Evolutionary conservation across 2,329 filamentous ascomycete species (phyloP), one percentile per base, ranked within the genome.

Genomic region (Claviceps sp.): DNA sequence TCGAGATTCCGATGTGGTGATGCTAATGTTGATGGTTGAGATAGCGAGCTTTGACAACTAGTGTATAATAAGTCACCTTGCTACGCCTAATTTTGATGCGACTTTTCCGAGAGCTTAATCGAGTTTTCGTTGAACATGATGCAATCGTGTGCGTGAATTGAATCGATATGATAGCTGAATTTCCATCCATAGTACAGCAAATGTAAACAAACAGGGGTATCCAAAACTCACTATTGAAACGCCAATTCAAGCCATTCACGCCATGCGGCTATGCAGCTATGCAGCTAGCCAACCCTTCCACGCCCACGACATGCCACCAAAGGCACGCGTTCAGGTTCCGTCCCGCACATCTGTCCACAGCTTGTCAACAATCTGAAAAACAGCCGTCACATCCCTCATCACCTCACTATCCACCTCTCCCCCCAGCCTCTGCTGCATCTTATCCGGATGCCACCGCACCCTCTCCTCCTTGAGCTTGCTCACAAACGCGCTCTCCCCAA

Each of bases 371-470:
- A 89, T 82, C 69, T 97, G 91, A 62, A 97, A 98, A 9, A 95
- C 84, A 6, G 86, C 85, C 11, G 91, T 98, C 43, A 96, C 86
- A 51, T 82, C 77, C 62, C 80, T 81, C 76, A 95, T 83, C 3
- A 86, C 80, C 3, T 76, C 76, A 24, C 81, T 75, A 47, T 90
- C 84, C 48, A 95, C 80, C 54, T 79, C 71, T 0, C 78, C 81
- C 3, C 88, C 87, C 55, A 95, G 83, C 50, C 82, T 80, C 70
- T 96, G 93, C 72, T 96, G 88, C 52, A 97, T 86, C 73, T 97
- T 98, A 70, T 98, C 93, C 4, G 93, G 93, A 71, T 98, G 93
- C 93, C 93, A 98, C 16, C 89, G 77, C 18, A 97, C 83, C 50
- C 93, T 81, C 71, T 98, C 93, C 5, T 81, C 72, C 67, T 95